Evolutionary conservation across 768 basidiomycete species (phyloP).

Genomic region (Rossbeevera mucosa): DNA sequence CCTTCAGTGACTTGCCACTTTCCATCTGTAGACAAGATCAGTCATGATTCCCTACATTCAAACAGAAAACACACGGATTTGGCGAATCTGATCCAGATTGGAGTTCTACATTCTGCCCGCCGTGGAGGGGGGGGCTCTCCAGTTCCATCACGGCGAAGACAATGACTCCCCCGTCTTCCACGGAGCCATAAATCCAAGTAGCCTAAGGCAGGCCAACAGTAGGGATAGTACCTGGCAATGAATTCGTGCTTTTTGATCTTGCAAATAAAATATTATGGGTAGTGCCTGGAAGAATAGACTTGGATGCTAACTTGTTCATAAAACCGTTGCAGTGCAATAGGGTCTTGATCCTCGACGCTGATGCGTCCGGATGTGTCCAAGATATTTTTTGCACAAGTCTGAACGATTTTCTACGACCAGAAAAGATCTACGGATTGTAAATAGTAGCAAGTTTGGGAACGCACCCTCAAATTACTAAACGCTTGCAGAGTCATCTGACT

Average conservation of each 20-base stretch:
- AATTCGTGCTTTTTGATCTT: slow-evolving; percentile 13
- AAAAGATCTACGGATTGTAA: not conserved
- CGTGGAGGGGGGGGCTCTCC: not conserved
- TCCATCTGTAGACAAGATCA: slow-evolving; percentile 10
- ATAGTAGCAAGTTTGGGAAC: not conserved
- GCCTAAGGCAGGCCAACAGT: slow-evolving; percentile 12
- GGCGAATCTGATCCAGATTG: slow-evolving; percentile 13
- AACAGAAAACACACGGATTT: slow-evolving; percentile 1
- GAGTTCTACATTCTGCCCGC: not conserved
- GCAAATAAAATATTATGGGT: not conserved
- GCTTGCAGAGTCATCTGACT: not conserved
- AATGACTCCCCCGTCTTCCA: not conserved
- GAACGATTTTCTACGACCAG: slow-evolving; percentile 1
- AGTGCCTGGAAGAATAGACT: not conserved
- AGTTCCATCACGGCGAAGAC: no score
- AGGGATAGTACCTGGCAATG: slow-evolving; percentile 12
- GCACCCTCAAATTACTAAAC: slow-evolving; percentile 5
- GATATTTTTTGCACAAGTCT: not conserved
- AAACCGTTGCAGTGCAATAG: slow-evolving; percentile 5
- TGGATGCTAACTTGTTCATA: slow-evolving; percentile 11
- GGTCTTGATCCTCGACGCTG: slow-evolving; percentile 12
- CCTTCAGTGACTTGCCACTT: slow-evolving; percentile 3
- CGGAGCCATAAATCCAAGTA: slow-evolving; percentile 12
- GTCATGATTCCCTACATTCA: not conserved
- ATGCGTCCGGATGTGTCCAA: not conserved